phyloP scores from a whole-genome alignment of 2,329 filamentous ascomycete species.

The Scedosporium aurantiacum region DNA sequence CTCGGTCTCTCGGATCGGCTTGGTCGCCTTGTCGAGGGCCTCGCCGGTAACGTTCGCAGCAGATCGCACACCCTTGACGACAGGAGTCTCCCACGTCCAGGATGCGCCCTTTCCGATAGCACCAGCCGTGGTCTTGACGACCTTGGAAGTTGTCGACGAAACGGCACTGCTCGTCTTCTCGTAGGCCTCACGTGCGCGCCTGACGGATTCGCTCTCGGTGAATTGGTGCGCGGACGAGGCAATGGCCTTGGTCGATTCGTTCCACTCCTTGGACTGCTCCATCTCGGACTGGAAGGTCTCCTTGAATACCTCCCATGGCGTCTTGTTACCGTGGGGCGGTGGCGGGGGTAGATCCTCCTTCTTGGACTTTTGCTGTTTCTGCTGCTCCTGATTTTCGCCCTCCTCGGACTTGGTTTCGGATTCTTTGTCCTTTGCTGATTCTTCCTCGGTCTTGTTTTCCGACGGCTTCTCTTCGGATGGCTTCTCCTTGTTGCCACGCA shows the following conservation, averaged over 20 bases:
- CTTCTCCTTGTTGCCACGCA: conserved; percentile 20
- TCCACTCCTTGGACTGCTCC: conserved; percentile 97
- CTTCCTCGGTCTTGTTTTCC: conserved; percentile 18
- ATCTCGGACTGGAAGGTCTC: conserved; percentile 93
- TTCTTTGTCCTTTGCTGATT: conserved; percentile 15
- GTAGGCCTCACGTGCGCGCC: conserved; percentile 76
- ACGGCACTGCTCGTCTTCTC: conserved; percentile 77
- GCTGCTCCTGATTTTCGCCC: conserved; percentile 29
- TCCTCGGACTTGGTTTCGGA: conserved; percentile 33
- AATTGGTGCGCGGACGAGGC: conserved; percentile 84
- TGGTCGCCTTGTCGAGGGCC: conserved; percentile 86
- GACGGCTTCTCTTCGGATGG: conserved; percentile 22
- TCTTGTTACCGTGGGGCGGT: conserved; percentile 96
- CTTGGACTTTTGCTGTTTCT: conserved; percentile 45
- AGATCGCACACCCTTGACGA: conserved; percentile 82
- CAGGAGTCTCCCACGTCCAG: conserved; percentile 94
- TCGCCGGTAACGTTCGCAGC: conserved; percentile 78
- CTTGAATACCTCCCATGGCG: conserved; percentile 96
- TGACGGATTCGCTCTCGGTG: conserved; percentile 82
- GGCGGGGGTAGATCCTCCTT: conserved; percentile 68
- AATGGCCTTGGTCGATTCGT: conserved; percentile 93
- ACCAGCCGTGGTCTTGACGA: conserved; percentile 74
- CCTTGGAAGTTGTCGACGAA: conserved; percentile 64
- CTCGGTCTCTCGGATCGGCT: conserved; percentile 87
- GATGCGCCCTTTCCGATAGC: conserved; percentile 82